Evolutionary conservation across 1,284 basidiomycete genomes (phyloP), one percentile per base, ranked within the genome.

Genomic region (Ganoderma lucidum): DNA sequence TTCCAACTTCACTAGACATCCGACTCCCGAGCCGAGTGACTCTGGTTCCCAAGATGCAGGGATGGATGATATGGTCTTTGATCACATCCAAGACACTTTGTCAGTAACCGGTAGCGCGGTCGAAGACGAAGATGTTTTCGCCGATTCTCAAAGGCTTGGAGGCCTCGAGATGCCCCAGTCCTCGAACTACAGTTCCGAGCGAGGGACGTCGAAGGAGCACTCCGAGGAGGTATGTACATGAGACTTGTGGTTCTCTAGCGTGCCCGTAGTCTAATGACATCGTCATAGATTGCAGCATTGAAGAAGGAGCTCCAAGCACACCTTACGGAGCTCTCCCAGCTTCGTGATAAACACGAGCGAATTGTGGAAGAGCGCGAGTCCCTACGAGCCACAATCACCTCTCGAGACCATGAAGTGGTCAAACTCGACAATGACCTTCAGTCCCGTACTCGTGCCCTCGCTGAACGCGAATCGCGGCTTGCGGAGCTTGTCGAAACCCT

Each of bases 1-100:
- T 64, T 81, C 83, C 48, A 75, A 81, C 44, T 63, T 85, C 28
- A 86, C 84, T 77, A 85, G 83, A 73, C 84, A 80, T 30, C 86
- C 86, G 8, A 87, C 86, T 2, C 86, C 86, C 62, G 84, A 84
- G 23, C 85, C 85, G 41, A 85, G 81, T 69, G 79, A 80, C 41
- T 77, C 75, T 23, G 68, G 80, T 66, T 73, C 60, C 59, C 74
- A 62, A 64, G 74, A 42, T 23, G 67, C 48, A 19, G 73, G 69
- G 12, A 39, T 71, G 6, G 66, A 72, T 37, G 67, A 73, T 58
- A 62, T 64, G 41, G 23, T 61, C 14, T 68, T 62, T 53, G 65
- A 69, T 42, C 56, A 70, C 37, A 51, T 64, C 19, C 61, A 66
- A 41, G 63, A 71, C 39, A 17, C 32, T 6, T 9, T 56, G 32